These are phyloP conservation scores for Xylaria intraflava DNA, from an alignment of 495 filamentous ascomycete genomes.

Conservation along the genomic window DNA sequence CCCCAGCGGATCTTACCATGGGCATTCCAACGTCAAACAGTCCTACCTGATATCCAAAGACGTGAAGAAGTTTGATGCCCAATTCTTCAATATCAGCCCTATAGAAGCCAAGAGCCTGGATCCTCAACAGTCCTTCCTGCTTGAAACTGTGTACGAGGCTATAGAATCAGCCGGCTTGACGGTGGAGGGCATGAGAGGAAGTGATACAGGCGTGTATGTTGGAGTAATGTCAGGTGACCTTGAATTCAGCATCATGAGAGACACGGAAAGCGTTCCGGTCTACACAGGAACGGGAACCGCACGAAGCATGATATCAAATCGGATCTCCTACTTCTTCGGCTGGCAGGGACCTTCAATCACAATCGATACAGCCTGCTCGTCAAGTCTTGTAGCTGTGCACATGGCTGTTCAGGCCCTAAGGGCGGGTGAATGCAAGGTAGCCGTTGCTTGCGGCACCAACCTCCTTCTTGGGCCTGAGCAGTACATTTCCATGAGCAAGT, in stretches of 20 bases:
- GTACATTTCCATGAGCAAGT: constrained; percentile 4
- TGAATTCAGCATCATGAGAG: constrained; percentile 19
- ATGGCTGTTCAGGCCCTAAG: constrained; percentile 35
- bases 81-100: constrained; percentile 32
- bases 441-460: constrained; percentile 37
- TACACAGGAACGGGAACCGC: constrained; percentile 42
- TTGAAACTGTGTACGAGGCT: constrained; percentile 36
- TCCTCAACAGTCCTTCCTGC: constrained; percentile 32
- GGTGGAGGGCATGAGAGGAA: constrained; percentile 34
- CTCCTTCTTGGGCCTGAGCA: constrained; percentile 33
- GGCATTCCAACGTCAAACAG: constrained; percentile 27
- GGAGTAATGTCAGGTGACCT: constrained; percentile 46
- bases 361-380: constrained; percentile 42
- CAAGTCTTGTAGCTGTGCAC: constrained; percentile 33
- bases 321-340: constrained; percentile 43
- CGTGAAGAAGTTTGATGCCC: constrained; percentile 28
- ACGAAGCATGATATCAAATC: constrained; percentile 40
- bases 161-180: constrained; percentile 43
- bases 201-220: constrained; percentile 44
- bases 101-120: constrained; percentile 27
- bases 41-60: constrained; percentile 41
- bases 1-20: constrained; percentile 30
- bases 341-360: constrained; percentile 30
- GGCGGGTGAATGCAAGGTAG: constrained; percentile 28
- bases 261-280: constrained; percentile 32